Evolutionary conservation across 441 rosid genomes (phyloP).

Genomic region (Gossypium trilobum): DNA sequence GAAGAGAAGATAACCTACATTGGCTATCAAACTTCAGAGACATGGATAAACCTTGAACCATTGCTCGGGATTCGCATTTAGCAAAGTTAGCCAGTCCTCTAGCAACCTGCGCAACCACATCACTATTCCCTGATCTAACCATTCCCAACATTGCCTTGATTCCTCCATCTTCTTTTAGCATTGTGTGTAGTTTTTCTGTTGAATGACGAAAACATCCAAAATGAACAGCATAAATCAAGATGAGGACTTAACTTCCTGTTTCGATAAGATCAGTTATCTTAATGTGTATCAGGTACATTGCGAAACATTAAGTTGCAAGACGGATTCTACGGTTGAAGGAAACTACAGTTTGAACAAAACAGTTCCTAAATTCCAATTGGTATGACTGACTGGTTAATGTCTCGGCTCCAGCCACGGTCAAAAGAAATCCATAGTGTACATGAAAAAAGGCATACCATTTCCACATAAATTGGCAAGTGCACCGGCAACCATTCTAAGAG

Average conservation of each 20-base stretch:
- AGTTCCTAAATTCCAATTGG: background rate
- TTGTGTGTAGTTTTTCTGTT: constrained; percentile 58
- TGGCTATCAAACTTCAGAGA: background rate
- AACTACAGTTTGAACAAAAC: constrained; percentile 5
- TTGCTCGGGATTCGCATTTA: constrained; percentile 81
- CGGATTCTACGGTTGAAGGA: background rate
- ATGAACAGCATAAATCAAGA: constrained; percentile 5
- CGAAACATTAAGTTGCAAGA: background rate
- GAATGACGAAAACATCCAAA: constrained; percentile 11
- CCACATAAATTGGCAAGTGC: constrained; percentile 88
- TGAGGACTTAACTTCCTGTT: background rate
- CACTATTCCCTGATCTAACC: constrained; percentile 49
- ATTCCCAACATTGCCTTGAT: constrained; percentile 66
- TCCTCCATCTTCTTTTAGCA: constrained; percentile 72
- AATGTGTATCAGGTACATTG: background rate
- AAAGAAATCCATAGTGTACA: background rate
- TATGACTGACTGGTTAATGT: background rate
- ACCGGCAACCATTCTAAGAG: constrained; percentile 93
- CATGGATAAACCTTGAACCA: constrained; percentile 51
- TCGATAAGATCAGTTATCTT: background rate
- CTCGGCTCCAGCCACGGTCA: background rate
- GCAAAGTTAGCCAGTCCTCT: constrained; percentile 92
- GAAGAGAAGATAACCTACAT: constrained; percentile 3
- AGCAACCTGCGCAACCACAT: constrained; percentile 80
- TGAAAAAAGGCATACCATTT: constrained; percentile 49